These are phyloP conservation scores for Ramaria sp. DNA, from an alignment of 768 basidiomycete genomes.

Conservation along the genomic window DNA sequence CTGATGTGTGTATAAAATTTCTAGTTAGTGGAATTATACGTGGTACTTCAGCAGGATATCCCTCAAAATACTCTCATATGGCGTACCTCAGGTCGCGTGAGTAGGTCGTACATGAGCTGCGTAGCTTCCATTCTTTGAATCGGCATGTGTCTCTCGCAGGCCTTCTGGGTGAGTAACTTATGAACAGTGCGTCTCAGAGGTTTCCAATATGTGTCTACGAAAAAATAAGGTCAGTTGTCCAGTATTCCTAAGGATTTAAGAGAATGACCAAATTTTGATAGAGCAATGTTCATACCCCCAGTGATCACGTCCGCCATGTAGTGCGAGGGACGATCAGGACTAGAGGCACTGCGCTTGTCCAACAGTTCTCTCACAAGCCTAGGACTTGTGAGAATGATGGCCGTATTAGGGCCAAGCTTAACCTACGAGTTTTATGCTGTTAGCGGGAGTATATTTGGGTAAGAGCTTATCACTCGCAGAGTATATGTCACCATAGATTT, in stretches of 20 bases:
- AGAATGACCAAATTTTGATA: slow-evolving; percentile 13
- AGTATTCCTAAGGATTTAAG: slow-evolving; percentile 9
- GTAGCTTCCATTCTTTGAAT: slow-evolving; percentile 21
- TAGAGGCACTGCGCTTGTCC: slow-evolving; percentile 18
- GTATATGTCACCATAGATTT: slow-evolving; percentile 19
- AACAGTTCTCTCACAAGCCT: slow-evolving; percentile 18
- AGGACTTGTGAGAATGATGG: slow-evolving; percentile 16
- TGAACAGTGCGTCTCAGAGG: not conserved
- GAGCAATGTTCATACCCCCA: slow-evolving; percentile 11
- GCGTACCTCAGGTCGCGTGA: slow-evolving; percentile 18
- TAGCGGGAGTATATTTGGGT: too few species aligned
- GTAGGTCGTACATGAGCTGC: slow-evolving; percentile 21
- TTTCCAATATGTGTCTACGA: not conserved
- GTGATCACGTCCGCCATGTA: slow-evolving; percentile 15
- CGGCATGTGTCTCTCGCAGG: slow-evolving; percentile 14
- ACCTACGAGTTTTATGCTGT: slow-evolving; percentile 14
- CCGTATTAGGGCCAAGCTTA: slow-evolving; percentile 16
- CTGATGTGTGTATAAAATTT: slow-evolving; percentile 21
- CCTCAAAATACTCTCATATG: not conserved
- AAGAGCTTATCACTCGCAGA: slow-evolving; percentile 13
- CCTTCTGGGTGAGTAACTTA: slow-evolving; percentile 14
- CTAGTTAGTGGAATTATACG: slow-evolving; percentile 10
- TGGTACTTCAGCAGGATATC: not conserved
- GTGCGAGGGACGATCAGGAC: slow-evolving; percentile 18
- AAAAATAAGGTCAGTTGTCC: not conserved